phyloP scores from a whole-genome alignment of 225 moss, liverwort and hornwort species.

The Sphagnum contortum region DNA sequence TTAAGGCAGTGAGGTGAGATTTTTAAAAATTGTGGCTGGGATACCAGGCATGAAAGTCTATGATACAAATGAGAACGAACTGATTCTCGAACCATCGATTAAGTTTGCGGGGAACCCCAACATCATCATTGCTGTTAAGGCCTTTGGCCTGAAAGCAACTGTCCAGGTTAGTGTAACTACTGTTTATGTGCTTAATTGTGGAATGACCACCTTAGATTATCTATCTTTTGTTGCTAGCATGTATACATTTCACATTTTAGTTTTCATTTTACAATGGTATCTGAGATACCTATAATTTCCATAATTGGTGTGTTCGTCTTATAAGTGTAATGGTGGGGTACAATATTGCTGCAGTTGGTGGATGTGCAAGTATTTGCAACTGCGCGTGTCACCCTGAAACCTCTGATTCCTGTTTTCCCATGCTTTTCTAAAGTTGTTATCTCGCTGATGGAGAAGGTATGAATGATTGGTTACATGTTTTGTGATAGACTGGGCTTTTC shows the following conservation, averaged over 20 bases:
- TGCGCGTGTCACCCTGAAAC: slow-evolving; percentile 73
- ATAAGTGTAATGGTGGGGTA: no score
- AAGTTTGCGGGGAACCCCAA: slow-evolving; percentile 98
- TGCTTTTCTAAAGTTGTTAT: slow-evolving; percentile 81
- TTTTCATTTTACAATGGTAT: no score
- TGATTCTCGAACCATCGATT: slow-evolving; percentile 77
- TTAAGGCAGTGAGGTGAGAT: no score
- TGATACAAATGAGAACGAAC: slow-evolving; percentile 83
- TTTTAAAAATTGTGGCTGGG: no score
- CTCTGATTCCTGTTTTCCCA: slow-evolving; percentile 74
- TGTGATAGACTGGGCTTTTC: not conserved
- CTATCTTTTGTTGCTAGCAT: no score
- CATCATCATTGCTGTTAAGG: slow-evolving; percentile 81
- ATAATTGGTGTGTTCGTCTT: no score
- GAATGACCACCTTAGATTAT: no score
- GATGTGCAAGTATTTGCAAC: slow-evolving; percentile 94
- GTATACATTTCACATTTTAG: no score
- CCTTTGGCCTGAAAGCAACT: slow-evolving; percentile 83
- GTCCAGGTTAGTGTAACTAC: slow-evolving; percentile 54
- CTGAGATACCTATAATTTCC: no score
- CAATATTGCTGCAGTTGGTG: slow-evolving; percentile 41
- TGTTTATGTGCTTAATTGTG: no score
- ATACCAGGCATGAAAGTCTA: slow-evolving; percentile 76
- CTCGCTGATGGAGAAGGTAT: slow-evolving; percentile 93
- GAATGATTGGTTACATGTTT: not conserved